A percentile compares a stretch with the other conserved stretches of the same genome.
Conservation (phyloP, 352 stramenopile species). For the Thraustochytrium striatum region DNA sequence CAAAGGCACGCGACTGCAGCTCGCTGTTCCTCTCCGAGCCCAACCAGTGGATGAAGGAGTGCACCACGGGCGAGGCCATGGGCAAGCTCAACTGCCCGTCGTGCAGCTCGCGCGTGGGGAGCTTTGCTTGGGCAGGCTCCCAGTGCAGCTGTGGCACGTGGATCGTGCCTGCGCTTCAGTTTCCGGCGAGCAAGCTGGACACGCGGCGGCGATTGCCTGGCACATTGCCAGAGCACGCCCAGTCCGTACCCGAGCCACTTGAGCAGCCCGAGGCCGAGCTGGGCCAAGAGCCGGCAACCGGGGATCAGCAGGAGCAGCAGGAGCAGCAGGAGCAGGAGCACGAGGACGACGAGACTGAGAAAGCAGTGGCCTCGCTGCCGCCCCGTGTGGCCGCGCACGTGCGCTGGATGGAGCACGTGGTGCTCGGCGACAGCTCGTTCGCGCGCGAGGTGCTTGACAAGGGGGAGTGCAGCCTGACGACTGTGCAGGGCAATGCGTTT, state of each 20-base stretch:
- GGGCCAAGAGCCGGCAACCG: background rate
- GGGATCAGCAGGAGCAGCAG: background rate
- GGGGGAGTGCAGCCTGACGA: conserved; percentile 18
- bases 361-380: background rate
- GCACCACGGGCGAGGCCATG: conserved; percentile 8
- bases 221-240: conserved; percentile 9
- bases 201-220: background rate
- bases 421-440: background rate
- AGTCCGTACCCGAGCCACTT: too few species aligned
- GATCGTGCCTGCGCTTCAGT: conserved; percentile 31
- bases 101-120: conserved; percentile 16
- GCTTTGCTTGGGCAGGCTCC: conserved; percentile 10
- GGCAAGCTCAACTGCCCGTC: conserved; percentile 32
- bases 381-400: conserved; percentile 10
- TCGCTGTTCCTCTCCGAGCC: conserved; percentile 44
- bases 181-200: conserved; percentile 30
- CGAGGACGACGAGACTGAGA: background rate
- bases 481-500: conserved; percentile 39
- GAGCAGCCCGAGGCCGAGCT: background rate
- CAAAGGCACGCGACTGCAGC: conserved; percentile 6
- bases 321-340: background rate
- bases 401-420: background rate
- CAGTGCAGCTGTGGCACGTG: conserved; percentile 44
- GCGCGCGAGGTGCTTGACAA: background rate
- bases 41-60: conserved; percentile 25